phyloP scores from a whole-genome alignment of 495 filamentous ascomycete species.

The Daldinia vernicosa region DNA sequence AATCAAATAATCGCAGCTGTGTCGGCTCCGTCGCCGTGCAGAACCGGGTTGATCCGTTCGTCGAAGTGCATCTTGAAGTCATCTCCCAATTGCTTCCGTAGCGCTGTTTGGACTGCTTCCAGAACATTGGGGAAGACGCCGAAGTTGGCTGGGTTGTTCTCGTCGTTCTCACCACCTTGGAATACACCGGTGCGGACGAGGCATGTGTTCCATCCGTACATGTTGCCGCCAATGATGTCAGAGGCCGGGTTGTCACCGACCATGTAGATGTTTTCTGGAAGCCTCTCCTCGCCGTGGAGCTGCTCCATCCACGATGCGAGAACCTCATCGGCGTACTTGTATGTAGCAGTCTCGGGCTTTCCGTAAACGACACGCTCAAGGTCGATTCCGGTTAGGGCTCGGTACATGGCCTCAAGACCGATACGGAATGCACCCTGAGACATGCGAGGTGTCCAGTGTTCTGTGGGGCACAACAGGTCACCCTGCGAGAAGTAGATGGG shows the following conservation, averaged over 20 bases:
- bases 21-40: slow-evolving; percentile 59
- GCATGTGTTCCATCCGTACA: slow-evolving; percentile 85
- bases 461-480: slow-evolving; percentile 78
- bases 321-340: slow-evolving; percentile 83
- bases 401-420: slow-evolving; percentile 80
- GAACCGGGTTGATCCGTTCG: slow-evolving; percentile 68
- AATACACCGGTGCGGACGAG: slow-evolving; percentile 74
- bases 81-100: slow-evolving; percentile 78
- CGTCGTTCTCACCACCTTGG: slow-evolving; percentile 76
- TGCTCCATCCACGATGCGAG: slow-evolving; percentile 78
- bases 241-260: slow-evolving; percentile 82
- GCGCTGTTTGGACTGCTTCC: slow-evolving; percentile 93
- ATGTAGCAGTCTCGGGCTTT: slow-evolving; percentile 81
- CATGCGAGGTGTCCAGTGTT: slow-evolving; percentile 77
- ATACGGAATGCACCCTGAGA: slow-evolving; percentile 81
- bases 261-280: slow-evolving; percentile 83
- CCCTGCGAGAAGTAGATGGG: slow-evolving; percentile 81
- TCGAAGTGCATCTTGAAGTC: slow-evolving; percentile 63
- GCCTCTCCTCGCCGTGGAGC: slow-evolving; percentile 74
- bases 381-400: slow-evolving; percentile 74
- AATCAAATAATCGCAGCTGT: slow-evolving; percentile 43
- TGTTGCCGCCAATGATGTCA: slow-evolving; percentile 81
- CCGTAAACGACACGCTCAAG: slow-evolving; percentile 86
- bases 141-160: slow-evolving; percentile 93
- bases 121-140: slow-evolving; percentile 86